Conservation (phyloP, 805 yeast genomes). For the Dipodascopsis tothii region DNA sequence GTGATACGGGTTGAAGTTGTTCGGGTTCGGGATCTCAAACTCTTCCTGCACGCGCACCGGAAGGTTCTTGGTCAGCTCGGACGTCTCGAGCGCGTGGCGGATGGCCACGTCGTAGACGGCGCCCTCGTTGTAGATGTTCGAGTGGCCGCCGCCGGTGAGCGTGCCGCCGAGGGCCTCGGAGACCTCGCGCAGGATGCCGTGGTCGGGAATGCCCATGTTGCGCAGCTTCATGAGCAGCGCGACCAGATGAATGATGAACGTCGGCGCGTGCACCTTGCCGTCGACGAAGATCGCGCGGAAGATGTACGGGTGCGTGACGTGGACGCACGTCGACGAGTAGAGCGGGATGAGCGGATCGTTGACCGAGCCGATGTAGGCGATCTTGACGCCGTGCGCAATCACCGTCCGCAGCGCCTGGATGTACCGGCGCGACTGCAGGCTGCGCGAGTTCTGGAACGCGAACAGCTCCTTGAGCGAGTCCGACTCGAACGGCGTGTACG, state of each 20-base stretch:
- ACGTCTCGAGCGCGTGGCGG: conserved; percentile 66
- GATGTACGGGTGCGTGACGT: conserved; percentile 80
- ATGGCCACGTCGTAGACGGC: conserved; percentile 78
- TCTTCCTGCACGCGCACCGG: conserved; percentile 26
- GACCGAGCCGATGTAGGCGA: conserved; percentile 78
- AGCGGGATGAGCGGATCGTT: conserved; percentile 93
- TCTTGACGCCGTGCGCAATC: conserved; percentile 62
- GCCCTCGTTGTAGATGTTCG: conserved; percentile 76
- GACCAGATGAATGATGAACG: conserved; percentile 67
- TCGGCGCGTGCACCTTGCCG: conserved; percentile 58
- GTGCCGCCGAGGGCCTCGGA: conserved; percentile 79
- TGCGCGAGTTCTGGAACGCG: conserved; percentile 72
- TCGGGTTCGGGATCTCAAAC: conserved; percentile 47
- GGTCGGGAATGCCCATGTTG: conserved; percentile 74
- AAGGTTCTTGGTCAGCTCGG: conserved; percentile 40
- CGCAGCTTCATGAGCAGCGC: conserved; percentile 65
- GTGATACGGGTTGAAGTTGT: conserved; percentile 73
- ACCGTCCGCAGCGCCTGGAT: conserved; percentile 58
- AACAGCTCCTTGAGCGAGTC: conserved; percentile 80
- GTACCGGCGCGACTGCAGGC: conserved; percentile 63
- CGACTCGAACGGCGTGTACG: conserved; percentile 83
- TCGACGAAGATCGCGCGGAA: conserved; percentile 86
- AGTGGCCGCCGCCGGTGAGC: conserved; percentile 91
- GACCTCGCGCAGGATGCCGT: conserved; percentile 76
- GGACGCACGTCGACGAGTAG: conserved; percentile 77